Conservation (phyloP, 2,329 filamentous ascomycete genomes). For the Verticillium longisporum region DNA sequence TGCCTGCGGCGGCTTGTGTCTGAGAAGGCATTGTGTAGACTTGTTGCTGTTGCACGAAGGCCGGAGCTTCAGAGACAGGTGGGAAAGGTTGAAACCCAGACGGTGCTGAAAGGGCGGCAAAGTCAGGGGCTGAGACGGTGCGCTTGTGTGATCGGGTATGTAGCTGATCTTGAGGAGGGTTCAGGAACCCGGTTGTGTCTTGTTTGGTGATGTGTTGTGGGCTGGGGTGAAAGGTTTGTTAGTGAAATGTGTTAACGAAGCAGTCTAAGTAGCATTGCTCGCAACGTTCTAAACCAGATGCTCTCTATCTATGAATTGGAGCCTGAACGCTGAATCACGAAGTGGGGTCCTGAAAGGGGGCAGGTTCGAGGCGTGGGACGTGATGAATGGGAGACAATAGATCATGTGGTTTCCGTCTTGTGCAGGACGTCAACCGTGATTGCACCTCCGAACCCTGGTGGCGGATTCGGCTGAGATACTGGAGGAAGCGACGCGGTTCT, state of each 20-base stretch:
- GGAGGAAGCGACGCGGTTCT: background rate
- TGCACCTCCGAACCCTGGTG: background rate
- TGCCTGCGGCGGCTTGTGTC: background rate
- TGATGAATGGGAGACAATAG: background rate
- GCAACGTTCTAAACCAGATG: background rate
- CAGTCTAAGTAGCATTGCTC: too few species aligned
- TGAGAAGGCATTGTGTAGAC: constrained; percentile 8
- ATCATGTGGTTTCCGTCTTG: background rate
- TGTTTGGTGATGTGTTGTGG: constrained; percentile 8
- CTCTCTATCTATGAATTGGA: background rate
- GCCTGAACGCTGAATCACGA: background rate
- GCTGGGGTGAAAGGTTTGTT: constrained; percentile 1
- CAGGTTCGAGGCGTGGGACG: background rate
- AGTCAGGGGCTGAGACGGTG: constrained; percentile 42
- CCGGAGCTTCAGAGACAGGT: constrained; percentile 9
- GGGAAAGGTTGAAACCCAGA: constrained; percentile 11
- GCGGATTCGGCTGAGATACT: background rate
- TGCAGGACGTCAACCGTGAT: background rate
- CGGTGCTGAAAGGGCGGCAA: constrained; percentile 20
- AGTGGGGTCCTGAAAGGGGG: background rate
- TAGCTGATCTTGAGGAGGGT: constrained; percentile 10
- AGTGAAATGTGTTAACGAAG: background rate
- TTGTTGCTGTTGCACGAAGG: constrained; percentile 11
- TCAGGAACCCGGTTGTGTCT: constrained; percentile 8
- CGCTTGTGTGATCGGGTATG: constrained; percentile 35